Conservation (phyloP, 768 basidiomycete genomes). For the Peribolospora kevripleyi region DNA sequence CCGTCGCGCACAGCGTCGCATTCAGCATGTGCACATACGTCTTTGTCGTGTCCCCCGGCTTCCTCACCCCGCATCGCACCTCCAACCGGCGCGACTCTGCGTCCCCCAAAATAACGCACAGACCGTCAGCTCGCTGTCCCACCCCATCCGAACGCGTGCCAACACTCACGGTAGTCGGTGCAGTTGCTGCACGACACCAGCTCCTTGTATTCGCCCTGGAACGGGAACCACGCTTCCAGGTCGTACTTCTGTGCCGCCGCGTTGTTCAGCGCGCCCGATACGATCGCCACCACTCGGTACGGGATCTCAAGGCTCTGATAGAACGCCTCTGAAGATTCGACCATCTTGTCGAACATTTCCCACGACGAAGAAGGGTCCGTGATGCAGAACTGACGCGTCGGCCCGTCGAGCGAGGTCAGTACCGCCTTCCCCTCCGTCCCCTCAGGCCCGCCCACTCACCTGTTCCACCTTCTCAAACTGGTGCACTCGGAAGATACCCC, state of each 20-base stretch:
- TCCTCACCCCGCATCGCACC: slow-evolving; percentile 74
- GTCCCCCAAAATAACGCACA: background rate
- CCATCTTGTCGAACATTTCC: slow-evolving; percentile 78
- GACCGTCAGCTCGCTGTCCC: background rate
- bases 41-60: slow-evolving; percentile 69
- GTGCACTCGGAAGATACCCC: slow-evolving; percentile 99
- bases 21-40: slow-evolving; percentile 98
- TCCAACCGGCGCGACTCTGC: slow-evolving; percentile 80
- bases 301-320: slow-evolving; percentile 84
- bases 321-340: slow-evolving; percentile 71
- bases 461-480: slow-evolving; percentile 96
- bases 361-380: slow-evolving; percentile 87
- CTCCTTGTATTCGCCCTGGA: slow-evolving; percentile 89
- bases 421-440: too few relatives aligned
- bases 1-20: slow-evolving; percentile 88
- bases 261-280: slow-evolving; percentile 85
- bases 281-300: slow-evolving; percentile 81
- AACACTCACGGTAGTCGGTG: slow-evolving; percentile 80
- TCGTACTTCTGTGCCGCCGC: slow-evolving; percentile 95
- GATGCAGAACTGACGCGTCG: slow-evolving; percentile 50
- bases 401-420: background rate
- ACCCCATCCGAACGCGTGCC: background rate
- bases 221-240: slow-evolving; percentile 97
- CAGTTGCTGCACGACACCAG: slow-evolving; percentile 94
- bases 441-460: slow-evolving; percentile 14